Evolutionary conservation across 345 rosid genomes (phyloP), one percentile per base, ranked within the genome.

Genomic region (Euphorbia tirucalli): DNA sequence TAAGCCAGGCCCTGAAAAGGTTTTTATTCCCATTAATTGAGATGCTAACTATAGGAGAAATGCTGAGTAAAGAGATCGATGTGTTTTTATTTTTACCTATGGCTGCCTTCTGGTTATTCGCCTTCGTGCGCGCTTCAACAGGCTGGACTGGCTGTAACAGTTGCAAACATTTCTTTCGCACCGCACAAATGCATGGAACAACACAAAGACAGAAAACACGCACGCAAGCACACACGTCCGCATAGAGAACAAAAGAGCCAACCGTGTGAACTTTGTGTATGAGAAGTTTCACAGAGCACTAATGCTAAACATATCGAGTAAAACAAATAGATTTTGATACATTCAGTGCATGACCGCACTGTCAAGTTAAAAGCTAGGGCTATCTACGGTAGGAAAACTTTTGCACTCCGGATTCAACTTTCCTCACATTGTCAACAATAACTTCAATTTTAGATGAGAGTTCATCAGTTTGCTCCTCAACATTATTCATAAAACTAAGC

Each of bases 401-500:
- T 71, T 71, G 79, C 60, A 70, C 77, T 72, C 85, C 83, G 11
- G 88, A 83, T 82, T 90, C 93, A 68, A 84, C 78, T 77, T 76
- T 81, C 82, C 76, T 83, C 32, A 88, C 72, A 71, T 85, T 80
- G 44, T 88, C 87, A 37, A 88, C 92, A 52, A 85, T 82, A 37
- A 58, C 80, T 70, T 72, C 77, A 60, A 90, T 75, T 80, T 86
- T 88, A 6, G 86, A 80, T 61, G 89, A 80, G 46, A 88, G 76
- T 41, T 87, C 89, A 73, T 86, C 89, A 4, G 88, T 85, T 71
- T 87, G 87, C 71, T 82, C 83, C 78, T 85, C 93, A 28, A 88
- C 83, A 11, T 69, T 79, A 44, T 81, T 86, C 79, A 87, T 84
- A 69, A 91, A 86, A 68, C 75, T 77, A 60, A 85, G 71, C 73